Evolutionary conservation across 1,284 basidiomycete species (phyloP).

Genomic region (Rugosomyces carneus): DNA sequence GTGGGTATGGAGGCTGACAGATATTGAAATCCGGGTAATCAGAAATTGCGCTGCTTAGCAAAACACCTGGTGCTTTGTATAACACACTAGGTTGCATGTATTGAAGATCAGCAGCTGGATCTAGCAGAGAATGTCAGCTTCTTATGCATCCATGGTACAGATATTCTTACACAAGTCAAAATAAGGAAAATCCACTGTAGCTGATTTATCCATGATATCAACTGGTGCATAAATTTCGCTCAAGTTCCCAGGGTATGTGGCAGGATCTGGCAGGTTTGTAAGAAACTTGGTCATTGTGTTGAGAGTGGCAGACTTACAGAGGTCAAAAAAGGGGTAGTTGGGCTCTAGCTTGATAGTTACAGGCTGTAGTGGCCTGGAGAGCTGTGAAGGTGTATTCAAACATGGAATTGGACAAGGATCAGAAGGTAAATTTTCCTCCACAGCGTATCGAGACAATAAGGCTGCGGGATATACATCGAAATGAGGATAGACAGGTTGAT

Average conservation of each 20-base stretch:
- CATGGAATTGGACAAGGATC: not conserved
- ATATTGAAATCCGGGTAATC: not conserved
- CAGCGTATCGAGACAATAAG: not conserved
- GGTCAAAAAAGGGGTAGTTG: conserved; percentile 18
- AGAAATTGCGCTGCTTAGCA: not conserved
- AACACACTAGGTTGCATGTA: not conserved
- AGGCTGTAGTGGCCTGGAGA: not conserved
- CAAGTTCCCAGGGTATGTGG: conserved; percentile 21
- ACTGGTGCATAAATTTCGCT: conserved; percentile 15
- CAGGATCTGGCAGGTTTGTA: conserved; percentile 16
- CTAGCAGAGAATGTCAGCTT: not conserved
- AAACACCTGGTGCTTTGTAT: not conserved
- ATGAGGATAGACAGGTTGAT: conserved; percentile 36
- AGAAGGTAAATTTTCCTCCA: conserved; percentile 1
- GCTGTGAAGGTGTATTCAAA: not conserved
- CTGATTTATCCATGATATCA: not conserved
- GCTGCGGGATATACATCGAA: conserved; percentile 38
- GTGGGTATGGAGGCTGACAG: not conserved
- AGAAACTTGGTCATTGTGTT: not conserved
- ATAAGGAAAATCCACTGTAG: conserved; percentile 12
- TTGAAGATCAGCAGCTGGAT: not conserved
- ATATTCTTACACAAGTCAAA: conserved; percentile 24
- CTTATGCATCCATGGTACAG: not conserved
- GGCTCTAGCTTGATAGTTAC: conserved; percentile 7
- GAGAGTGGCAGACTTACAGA: conserved; percentile 17